phyloP scores from a whole-genome alignment of 805 yeast species.

The Millerozyma miso region DNA sequence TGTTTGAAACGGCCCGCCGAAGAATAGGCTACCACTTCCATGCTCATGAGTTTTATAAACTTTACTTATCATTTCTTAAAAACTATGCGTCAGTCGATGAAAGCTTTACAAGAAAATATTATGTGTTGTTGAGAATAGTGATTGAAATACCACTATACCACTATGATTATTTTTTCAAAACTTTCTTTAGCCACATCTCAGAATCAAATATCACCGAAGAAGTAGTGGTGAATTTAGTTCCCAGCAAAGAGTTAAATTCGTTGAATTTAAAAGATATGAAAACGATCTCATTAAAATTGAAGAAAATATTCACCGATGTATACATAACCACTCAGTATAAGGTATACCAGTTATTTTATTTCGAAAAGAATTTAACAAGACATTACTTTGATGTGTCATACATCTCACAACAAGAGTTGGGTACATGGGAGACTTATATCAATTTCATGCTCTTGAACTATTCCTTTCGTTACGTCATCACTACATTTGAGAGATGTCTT shows the following conservation, averaged over 20 bases:
- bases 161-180: constrained; percentile 44
- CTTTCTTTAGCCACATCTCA: constrained; percentile 29
- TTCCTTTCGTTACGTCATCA: constrained; percentile 19
- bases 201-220: constrained; percentile 8
- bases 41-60: constrained; percentile 47
- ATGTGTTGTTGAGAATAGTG: constrained; percentile 42
- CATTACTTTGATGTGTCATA: constrained; percentile 35
- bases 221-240: constrained; percentile 14
- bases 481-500: constrained; percentile 47
- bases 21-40: constrained; percentile 52
- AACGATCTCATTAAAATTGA: constrained; percentile 31
- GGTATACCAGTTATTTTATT: constrained; percentile 45
- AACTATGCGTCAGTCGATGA: constrained; percentile 25
- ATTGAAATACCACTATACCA: constrained; percentile 57
- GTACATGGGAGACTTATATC: constrained; percentile 57
- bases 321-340: constrained; percentile 55
- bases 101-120: constrained; percentile 28
- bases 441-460: constrained; percentile 45
- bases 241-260: constrained; percentile 11
- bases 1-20: constrained; percentile 46
- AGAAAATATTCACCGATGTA: constrained; percentile 47
- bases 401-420: constrained; percentile 44
- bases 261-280: constrained; percentile 19
- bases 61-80: constrained; percentile 42
- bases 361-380: constrained; percentile 39